Evolutionary conservation across 768 basidiomycete species (phyloP).

Genomic region (Termitomyces bulborhizus): DNA sequence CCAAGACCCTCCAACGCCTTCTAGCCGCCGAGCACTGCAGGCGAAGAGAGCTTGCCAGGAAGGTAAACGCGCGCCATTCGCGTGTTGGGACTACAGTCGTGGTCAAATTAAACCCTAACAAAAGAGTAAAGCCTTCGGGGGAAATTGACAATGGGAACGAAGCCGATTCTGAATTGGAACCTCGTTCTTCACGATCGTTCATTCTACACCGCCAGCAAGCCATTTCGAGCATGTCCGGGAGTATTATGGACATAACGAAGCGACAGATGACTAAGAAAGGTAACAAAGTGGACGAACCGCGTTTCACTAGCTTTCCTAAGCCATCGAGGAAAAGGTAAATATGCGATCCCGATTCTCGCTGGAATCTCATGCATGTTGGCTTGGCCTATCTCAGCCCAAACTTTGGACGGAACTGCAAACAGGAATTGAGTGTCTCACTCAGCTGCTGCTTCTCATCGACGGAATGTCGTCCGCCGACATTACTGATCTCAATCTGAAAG

Average conservation of each 20-base stretch:
- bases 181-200: conserved; percentile 41
- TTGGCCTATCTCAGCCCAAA: conserved; percentile 62
- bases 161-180: conserved; percentile 18
- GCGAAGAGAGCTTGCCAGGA: conserved; percentile 49
- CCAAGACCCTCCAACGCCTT: conserved; percentile 63
- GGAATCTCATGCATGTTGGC: not conserved
- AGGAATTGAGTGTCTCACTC: conserved; percentile 90
- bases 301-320: conserved; percentile 74
- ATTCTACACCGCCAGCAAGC: conserved; percentile 87
- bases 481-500: conserved; percentile 43
- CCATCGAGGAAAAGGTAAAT: conserved; percentile 84
- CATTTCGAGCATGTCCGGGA: conserved; percentile 58
- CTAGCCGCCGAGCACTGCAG: conserved; percentile 70
- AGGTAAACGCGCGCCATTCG: conserved; percentile 75
- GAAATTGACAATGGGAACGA: conserved; percentile 15
- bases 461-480: conserved; percentile 58
- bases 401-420: conserved; percentile 93
- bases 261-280: conserved; percentile 53
- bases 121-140: conserved; percentile 22
- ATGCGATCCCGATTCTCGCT: not conserved
- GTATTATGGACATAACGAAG: conserved; percentile 67
- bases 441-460: conserved; percentile 86
- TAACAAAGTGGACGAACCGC: conserved; percentile 51
- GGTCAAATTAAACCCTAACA: conserved; percentile 63
- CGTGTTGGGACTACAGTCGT: conserved; percentile 95